These are phyloP conservation scores for Diaporthe citri DNA, from an alignment of 2,329 filamentous ascomycete species.

Conservation along the genomic window DNA sequence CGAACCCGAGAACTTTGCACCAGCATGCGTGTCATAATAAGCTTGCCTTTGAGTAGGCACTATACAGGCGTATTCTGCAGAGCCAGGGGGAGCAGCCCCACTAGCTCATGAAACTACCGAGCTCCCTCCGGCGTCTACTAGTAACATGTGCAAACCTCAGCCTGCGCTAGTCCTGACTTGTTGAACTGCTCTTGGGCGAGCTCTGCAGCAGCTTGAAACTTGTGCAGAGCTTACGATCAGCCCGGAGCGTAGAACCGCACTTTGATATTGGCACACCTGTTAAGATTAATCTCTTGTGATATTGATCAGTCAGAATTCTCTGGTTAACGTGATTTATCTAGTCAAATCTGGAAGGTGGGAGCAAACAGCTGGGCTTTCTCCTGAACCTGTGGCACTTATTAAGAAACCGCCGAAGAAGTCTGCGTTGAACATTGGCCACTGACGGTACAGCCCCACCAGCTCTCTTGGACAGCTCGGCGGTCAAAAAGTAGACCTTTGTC, in stretches of 20 bases:
- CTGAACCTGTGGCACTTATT: not conserved
- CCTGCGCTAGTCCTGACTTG: not conserved
- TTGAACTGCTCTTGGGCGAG: not conserved
- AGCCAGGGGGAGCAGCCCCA: not conserved
- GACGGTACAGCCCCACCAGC: not conserved
- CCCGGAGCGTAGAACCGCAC: not conserved
- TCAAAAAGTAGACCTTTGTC: no score
- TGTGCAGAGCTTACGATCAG: not conserved
- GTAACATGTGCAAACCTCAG: not conserved
- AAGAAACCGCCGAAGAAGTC: no score
- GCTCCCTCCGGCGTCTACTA: not conserved
- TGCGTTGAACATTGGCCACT: not conserved
- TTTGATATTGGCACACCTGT: no score
- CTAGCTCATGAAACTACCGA: conserved; percentile 1
- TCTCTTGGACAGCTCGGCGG: no score
- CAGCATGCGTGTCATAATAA: not conserved
- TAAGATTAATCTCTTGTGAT: not conserved
- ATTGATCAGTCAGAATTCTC: not conserved
- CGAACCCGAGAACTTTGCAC: not conserved
- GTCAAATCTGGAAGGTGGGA: not conserved
- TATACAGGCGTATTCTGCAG: not conserved
- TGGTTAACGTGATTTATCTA: not conserved
- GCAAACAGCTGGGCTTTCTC: not conserved
- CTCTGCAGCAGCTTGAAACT: not conserved
- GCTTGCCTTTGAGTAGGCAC: not conserved